A percentile compares a stretch with the other conserved stretches of the same genome.
Evolutionary conservation across 2,329 filamentous ascomycete genomes (phyloP).

Genomic region (Neofusicoccum sp.): DNA sequence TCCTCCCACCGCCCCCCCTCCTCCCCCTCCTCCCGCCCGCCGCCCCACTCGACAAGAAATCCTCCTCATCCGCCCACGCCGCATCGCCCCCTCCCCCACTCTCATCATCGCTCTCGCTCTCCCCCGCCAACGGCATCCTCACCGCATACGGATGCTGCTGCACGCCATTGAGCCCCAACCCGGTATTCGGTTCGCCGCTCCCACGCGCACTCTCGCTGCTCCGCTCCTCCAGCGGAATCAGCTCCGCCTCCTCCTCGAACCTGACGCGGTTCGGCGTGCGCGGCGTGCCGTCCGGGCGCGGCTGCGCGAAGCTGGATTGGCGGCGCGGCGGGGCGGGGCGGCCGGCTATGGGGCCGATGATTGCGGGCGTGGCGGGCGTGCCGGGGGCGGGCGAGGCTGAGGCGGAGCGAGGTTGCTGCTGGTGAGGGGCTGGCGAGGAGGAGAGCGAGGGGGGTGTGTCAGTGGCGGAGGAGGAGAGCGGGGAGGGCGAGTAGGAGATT

Average conservation of each 20-base stretch:
- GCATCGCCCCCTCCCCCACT: conserved; percentile 34
- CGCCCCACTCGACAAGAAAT: conserved; percentile 48
- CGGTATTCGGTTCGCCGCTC: background rate
- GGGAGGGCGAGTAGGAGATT: no score
- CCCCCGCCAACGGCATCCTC: conserved; percentile 1
- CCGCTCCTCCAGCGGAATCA: conserved; percentile 22
- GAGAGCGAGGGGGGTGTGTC: conserved; percentile 3
- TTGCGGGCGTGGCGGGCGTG: conserved; percentile 5
- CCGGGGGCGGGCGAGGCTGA: conserved; percentile 22
- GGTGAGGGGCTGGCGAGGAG: conserved; percentile 5
- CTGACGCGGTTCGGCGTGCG: conserved; percentile 71
- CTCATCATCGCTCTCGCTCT: conserved; percentile 23
- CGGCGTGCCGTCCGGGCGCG: conserved; percentile 51
- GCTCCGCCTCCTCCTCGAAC: conserved; percentile 55
- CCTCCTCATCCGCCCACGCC: conserved; percentile 57
- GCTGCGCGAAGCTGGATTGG: conserved; percentile 48
- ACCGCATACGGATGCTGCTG: conserved; percentile 16
- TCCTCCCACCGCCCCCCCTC: conserved; percentile 34
- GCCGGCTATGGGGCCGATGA: background rate
- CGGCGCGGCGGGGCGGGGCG: conserved; percentile 27
- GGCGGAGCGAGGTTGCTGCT: conserved; percentile 16
- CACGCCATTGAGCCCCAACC: background rate
- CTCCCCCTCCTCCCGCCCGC: conserved; percentile 31
- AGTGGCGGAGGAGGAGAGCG: background rate
- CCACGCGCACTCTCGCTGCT: background rate